phyloP scores from a whole-genome alignment of 2,329 filamentous ascomycete species.

The Ramichloridium luteum region DNA sequence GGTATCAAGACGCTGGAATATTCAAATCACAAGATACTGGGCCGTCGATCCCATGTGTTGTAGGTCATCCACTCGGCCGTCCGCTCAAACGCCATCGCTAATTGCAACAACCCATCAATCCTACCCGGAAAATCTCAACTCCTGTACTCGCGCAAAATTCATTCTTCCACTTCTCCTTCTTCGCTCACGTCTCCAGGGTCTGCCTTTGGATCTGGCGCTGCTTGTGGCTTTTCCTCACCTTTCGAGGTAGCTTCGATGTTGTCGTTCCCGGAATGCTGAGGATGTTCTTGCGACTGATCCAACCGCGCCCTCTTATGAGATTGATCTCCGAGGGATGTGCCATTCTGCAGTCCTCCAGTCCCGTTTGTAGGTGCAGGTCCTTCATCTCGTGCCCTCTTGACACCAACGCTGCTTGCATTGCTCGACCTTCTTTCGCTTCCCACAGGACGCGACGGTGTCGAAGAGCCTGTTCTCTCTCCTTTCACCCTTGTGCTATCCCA shows the following conservation, averaged over 20 bases:
- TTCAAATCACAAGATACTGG: no score
- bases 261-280: no score
- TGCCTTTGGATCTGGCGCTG: slow-evolving; percentile 11
- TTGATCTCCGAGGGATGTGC: slow-evolving; percentile 12
- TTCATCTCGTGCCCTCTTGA: slow-evolving; percentile 21
- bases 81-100: no score
- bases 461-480: slow-evolving; percentile 11
- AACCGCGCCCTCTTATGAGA: slow-evolving; percentile 13
- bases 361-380: slow-evolving; percentile 15
- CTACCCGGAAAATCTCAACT: no score
- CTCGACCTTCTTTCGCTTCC: slow-evolving; percentile 22
- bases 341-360: slow-evolving; percentile 7
- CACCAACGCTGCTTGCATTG: slow-evolving; percentile 19
- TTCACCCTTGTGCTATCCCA: slow-evolving; percentile 24
- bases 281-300: slow-evolving; percentile 7
- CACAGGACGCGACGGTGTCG: slow-evolving; percentile 13
- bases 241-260: slow-evolving; percentile 4
- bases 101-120: no score
- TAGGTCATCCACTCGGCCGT: no score
- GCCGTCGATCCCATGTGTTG: no score
- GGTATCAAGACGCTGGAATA: no score
- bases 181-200: slow-evolving; percentile 29
- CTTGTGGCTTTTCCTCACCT: slow-evolving; percentile 17
- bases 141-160: no score
- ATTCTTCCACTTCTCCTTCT: slow-evolving; percentile 38